Evolutionary conservation across 2,329 filamentous ascomycete genomes (phyloP), one percentile per base, ranked within the genome.

Genomic region (Coniochaeta sp.): DNA sequence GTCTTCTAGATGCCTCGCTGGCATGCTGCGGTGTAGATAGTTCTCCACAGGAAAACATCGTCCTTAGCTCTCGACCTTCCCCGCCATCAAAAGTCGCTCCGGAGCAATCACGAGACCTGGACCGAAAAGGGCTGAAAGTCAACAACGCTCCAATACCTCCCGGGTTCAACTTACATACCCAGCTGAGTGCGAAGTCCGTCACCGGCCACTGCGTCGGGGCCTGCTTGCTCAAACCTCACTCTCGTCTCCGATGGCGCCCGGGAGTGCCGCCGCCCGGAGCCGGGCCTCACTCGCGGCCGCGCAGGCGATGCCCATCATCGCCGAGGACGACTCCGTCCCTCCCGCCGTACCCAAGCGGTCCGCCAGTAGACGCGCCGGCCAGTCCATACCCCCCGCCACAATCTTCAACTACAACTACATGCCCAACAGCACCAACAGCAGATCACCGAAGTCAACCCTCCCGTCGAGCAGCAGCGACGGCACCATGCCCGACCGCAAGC

Each of bases 231-330:
- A 26, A n/a, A 14, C 10, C 20, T 26, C 38, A 13, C 26, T 13
- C 14, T 9, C 20, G 18, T 12, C 6, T 24, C 20, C 38, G 26
- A 42, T 42, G 38, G 38, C 38, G 38, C 38, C 38, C 38, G 38
- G 38, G 38, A 42, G 38, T 42, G 38, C 38, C 20, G 38, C 38
- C 20, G 38, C 38, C 7, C 38, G 38, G 38, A 42, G 20, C 38
- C 38, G 38, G 38, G 38, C 38, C 3, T 42, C 38, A 1, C 38
- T 42, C 4, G 38, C 26, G 20, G 38, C 38, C 18, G 38, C 38
- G 12, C 38, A 42, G 28, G 53, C 52, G 22, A 52, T 52, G 50
- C 42, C 52, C 16, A 27, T 52, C 22, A 53, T 53, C 28, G 40
- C 20, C n/a, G 51, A 53, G 26, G 51, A 53, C 38, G 51, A 50